Evolutionary conservation across 495 filamentous ascomycete species (phyloP), one percentile per base, ranked within the genome.

Genomic region (Daldinia bambusicola): DNA sequence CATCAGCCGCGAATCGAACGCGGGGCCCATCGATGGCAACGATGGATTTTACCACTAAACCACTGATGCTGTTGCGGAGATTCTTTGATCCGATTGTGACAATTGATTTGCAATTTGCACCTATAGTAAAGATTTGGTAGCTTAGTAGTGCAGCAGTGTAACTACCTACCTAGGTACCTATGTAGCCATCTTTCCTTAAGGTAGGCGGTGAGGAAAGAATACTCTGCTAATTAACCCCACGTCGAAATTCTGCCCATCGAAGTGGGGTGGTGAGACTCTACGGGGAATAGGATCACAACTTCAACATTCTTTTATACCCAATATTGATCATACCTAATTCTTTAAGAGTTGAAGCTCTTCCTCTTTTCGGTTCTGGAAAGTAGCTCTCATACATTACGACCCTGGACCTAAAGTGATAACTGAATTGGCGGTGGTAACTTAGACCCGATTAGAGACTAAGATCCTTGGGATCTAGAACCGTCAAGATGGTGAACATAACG

Each of bases 401-500:
- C 51, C n/a, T 53, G 7, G 0, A n/a, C 41, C 18, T 45, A n/a
- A n/a, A n/a, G n/a, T n/a, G n/a, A n/a, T n/a, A n/a, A n/a, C n/a
- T n/a, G n/a, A n/a, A 45, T 26, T 26, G 1, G 26, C 2, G 16
- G 9, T 45, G n/a, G 18, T 45, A 18, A n/a, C 8, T 12, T 37
- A 30, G n/a, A 37, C 34, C 55, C 5, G 26, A 62, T 59, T 58
- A 10, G 66, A 26, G 16, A 22, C 20, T n/a, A 26, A 31, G 43
- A 22, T 53, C 16, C 48, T 12, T n/a, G 13, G 26, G 58, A 69
- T 57, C 61, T 70, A 60, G 66, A 63, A 80, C 82, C 78, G 84
- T 65, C 88, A 93, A 86, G 72, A 99, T 99, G 96, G 96, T 98
- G 82, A 98, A 98, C 84, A 98, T 99, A 63, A 97, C 95, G 59